A percentile compares a stretch with the other conserved stretches of the same genome.
phyloP scores from a whole-genome alignment of 2,329 filamentous ascomycete species.

The Claviceps quebecensis region DNA sequence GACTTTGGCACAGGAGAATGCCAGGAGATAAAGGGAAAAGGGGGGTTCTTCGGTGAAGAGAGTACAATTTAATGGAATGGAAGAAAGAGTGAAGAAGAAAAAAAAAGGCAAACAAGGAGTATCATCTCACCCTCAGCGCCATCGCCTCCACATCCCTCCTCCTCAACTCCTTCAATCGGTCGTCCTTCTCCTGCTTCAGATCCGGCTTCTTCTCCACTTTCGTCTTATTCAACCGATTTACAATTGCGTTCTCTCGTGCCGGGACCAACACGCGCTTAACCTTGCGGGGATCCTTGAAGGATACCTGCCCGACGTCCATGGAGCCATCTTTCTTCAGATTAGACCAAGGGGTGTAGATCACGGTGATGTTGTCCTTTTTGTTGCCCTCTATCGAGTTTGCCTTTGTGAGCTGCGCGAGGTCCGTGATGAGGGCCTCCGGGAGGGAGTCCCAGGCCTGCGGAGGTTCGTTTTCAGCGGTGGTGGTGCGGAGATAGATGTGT shows the following conservation, averaged over 20 bases:
- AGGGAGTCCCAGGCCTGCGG: constrained; percentile 58
- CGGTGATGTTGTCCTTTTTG: constrained; percentile 93
- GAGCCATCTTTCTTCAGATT: constrained; percentile 91
- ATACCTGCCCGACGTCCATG: constrained; percentile 91
- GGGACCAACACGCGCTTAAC: constrained; percentile 73
- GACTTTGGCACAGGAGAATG: neutral
- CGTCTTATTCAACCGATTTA: constrained; percentile 98
- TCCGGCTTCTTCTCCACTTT: constrained; percentile 80
- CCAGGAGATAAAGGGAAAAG: neutral
- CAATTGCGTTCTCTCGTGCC: constrained; percentile 71
- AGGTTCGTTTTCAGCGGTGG: constrained; percentile 44
- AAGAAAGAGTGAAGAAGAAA: neutral
- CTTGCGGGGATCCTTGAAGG: constrained; percentile 78
- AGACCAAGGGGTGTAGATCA: constrained; percentile 96
- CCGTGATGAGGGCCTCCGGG: constrained; percentile 57
- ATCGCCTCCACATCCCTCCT: constrained; percentile 52
- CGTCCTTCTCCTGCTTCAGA: constrained; percentile 68
- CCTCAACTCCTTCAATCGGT: constrained; percentile 55
- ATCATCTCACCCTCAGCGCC: constrained; percentile 42
- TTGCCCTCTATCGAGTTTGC: constrained; percentile 99
- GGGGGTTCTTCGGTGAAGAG: neutral
- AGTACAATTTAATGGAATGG: too few relatives aligned
- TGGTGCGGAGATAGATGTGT: constrained; percentile 79
- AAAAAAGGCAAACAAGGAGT: too few relatives aligned
- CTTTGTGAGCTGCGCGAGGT: constrained; percentile 95